Conservation (phyloP, 1,284 basidiomycete species). For the Athelia sp. region DNA sequence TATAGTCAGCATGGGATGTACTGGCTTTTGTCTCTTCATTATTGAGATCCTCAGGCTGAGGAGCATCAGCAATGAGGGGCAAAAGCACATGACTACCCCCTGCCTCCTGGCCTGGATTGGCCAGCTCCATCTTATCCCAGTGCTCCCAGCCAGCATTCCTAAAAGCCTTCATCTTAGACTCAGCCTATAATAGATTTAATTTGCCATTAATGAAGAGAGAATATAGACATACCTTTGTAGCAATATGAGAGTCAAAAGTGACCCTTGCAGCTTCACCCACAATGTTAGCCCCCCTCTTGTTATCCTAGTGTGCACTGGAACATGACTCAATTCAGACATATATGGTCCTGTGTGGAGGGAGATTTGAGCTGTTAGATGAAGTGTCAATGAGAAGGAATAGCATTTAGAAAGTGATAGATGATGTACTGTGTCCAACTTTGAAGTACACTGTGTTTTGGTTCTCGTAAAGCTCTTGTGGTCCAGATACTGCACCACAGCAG, state of each 20-base stretch:
- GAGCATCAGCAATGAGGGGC: background rate
- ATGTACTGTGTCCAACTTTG: background rate
- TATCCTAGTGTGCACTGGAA: background rate
- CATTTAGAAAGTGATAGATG: too few relatives aligned
- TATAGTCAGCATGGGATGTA: too few relatives aligned
- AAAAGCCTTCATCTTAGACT: background rate
- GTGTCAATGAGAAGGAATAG: background rate
- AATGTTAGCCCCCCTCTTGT: background rate
- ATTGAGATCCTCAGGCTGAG: background rate
- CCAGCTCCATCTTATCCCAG: background rate
- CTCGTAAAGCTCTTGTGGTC: background rate
- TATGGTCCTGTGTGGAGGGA: background rate
- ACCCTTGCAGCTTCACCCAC: background rate
- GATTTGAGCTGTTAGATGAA: background rate
- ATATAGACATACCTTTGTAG: background rate
- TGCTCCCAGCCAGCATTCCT: background rate
- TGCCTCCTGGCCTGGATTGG: background rate
- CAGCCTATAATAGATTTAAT: background rate
- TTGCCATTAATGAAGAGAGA: background rate
- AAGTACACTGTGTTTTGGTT: background rate
- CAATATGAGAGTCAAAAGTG: background rate
- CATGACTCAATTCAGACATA: background rate
- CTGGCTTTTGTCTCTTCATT: background rate
- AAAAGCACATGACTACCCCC: background rate
- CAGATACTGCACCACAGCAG: background rate